Evolutionary conservation across 2,329 filamentous ascomycete species (phyloP).

Genomic region (Trichoderma sp.): DNA sequence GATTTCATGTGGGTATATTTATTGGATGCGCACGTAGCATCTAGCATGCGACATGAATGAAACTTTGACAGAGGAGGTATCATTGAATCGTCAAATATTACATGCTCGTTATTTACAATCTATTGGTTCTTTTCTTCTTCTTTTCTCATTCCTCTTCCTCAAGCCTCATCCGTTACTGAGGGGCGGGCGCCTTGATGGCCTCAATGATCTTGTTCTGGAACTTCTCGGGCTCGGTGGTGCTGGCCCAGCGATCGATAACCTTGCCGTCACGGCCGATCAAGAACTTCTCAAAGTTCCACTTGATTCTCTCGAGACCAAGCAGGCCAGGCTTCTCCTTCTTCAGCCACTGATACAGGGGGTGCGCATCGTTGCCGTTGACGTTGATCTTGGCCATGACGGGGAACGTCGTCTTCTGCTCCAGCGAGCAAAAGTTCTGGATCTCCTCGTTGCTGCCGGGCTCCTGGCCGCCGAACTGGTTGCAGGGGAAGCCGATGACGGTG

Average conservation of each 20-base stretch:
- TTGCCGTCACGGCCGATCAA: slow-evolving; percentile 80
- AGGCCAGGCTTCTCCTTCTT: slow-evolving; percentile 74
- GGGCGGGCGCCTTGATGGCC: slow-evolving; percentile 57
- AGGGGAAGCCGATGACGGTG: slow-evolving; percentile 89
- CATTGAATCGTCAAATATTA: background rate
- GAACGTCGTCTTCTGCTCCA: slow-evolving; percentile 81
- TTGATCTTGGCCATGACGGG: slow-evolving; percentile 89
- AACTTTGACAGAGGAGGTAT: background rate
- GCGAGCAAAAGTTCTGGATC: slow-evolving; percentile 80
- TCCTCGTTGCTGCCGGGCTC: slow-evolving; percentile 81
- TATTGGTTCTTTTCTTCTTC: background rate
- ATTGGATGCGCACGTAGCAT: background rate
- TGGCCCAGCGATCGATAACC: slow-evolving; percentile 84
- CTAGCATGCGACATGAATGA: background rate
- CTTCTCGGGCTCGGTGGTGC: slow-evolving; percentile 78
- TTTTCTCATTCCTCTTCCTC: background rate
- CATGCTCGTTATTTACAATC: slow-evolving; percentile 6
- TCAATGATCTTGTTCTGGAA: slow-evolving; percentile 74
- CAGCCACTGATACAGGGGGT: slow-evolving; percentile 54
- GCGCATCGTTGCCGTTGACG: slow-evolving; percentile 74
- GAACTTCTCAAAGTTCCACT: slow-evolving; percentile 99
- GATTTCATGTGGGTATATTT: background rate
- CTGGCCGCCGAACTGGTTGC: slow-evolving; percentile 94
- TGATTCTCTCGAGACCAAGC: slow-evolving; percentile 83
- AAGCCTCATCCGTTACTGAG: background rate